Percentiles rank a stretch among this genome's conserved stretches.
These are phyloP conservation scores for Tolypocladium album DNA, from an alignment of 2,329 filamentous ascomycete genomes.

Conservation along the genomic window DNA sequence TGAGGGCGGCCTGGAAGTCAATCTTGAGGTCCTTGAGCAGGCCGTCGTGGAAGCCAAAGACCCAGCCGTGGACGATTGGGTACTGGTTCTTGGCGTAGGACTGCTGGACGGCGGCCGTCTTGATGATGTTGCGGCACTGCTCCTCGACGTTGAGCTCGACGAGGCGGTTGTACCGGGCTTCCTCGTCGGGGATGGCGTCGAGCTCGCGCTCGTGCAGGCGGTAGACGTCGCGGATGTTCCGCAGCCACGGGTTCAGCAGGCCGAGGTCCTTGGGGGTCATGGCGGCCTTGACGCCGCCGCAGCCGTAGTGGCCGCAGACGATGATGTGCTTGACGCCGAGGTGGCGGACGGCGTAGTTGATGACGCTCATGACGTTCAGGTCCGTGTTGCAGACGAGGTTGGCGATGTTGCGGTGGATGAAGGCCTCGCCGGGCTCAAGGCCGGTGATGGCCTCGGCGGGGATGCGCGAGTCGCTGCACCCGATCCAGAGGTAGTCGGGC, in stretches of 20 bases:
- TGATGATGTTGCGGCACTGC: conserved; percentile 67
- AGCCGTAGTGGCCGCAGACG: conserved; percentile 71
- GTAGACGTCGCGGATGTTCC: conserved; percentile 67
- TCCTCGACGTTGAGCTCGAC: conserved; percentile 77
- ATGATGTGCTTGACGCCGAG: conserved; percentile 74
- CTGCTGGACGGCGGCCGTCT: conserved; percentile 72
- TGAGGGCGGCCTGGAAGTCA: conserved; percentile 45
- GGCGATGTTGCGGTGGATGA: conserved; percentile 91
- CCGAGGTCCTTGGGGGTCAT: conserved; percentile 62
- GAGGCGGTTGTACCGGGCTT: conserved; percentile 55
- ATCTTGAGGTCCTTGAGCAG: conserved; percentile 55
- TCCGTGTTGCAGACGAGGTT: conserved; percentile 77
- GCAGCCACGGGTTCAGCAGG: conserved; percentile 62
- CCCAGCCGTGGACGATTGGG: conserved; percentile 64
- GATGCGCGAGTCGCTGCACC: conserved; percentile 82
- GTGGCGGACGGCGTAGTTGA: conserved; percentile 77
- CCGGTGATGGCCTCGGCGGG: conserved; percentile 84
- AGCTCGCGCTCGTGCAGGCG: conserved; percentile 61
- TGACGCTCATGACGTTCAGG: conserved; percentile 68
- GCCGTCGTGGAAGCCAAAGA: conserved; percentile 59
- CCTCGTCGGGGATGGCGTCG: conserved; percentile 47
- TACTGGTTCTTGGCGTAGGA: conserved; percentile 51
- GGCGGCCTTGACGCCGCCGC: conserved; percentile 66
- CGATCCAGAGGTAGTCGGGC: conserved; percentile 76
- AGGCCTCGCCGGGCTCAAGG: conserved; percentile 79